Conservation (phyloP, 2,329 filamentous ascomycete genomes). For the Teratosphaeria epicoccoides region DNA sequence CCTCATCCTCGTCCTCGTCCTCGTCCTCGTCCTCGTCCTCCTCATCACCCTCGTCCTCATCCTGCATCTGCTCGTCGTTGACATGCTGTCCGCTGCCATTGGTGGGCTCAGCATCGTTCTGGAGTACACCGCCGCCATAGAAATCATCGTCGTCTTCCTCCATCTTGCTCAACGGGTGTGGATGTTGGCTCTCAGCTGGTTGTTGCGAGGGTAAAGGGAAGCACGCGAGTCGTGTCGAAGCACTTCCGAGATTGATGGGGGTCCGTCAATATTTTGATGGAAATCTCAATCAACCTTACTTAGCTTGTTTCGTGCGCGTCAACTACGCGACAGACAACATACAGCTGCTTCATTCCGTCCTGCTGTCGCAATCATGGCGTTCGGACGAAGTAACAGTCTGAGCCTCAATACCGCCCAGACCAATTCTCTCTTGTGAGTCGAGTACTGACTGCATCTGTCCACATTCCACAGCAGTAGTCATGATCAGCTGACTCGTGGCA, state of each 20-base stretch:
- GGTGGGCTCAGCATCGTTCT: constrained; percentile 19
- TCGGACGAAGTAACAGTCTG: constrained; percentile 40
- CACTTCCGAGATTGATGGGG: neutral
- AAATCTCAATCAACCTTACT: neutral
- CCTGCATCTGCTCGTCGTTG: constrained; percentile 36
- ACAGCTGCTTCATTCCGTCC: neutral
- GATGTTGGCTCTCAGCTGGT: neutral
- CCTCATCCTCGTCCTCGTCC: constrained; percentile 35
- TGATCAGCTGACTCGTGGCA: constrained; percentile 9
- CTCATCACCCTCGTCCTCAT: constrained; percentile 31
- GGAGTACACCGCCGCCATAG: constrained; percentile 26
- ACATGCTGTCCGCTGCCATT: constrained; percentile 7
- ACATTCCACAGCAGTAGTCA: neutral
- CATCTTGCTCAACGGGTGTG: constrained; percentile 23
- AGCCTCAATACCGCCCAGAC: constrained; percentile 44
- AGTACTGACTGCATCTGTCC: constrained; percentile 4
- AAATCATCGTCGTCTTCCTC: constrained; percentile 45
- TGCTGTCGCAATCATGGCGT: constrained; percentile 25
- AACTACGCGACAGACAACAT: neutral
- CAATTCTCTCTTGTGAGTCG: constrained; percentile 29
- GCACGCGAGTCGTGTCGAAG: neutral
- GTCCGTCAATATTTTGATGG: neutral
- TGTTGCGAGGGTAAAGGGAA: neutral
- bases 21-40: constrained; percentile 33
- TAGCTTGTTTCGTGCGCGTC: neutral